These are phyloP conservation scores for Oryza nivara DNA, from an alignment of 176 grass and related monocot species.

Conservation along the genomic window DNA sequence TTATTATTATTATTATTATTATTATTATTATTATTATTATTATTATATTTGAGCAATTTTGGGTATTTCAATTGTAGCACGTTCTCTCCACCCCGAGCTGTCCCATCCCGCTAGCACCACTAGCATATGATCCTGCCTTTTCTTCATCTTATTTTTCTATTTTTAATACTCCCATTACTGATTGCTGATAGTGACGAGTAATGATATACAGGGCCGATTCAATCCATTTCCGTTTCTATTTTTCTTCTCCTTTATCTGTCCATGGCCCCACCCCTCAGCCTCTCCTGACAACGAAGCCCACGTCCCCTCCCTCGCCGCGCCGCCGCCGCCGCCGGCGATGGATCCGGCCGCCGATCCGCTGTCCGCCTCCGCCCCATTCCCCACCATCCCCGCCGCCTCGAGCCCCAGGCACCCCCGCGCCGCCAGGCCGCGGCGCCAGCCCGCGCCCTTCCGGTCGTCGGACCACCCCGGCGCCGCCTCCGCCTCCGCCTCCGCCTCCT, in stretches of 20 bases:
- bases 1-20: no score
- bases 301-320: slow-evolving; percentile 21
- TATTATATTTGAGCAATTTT: no score
- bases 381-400: slow-evolving; percentile 46
- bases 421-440: slow-evolving; percentile 37
- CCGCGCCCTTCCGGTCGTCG: slow-evolving; percentile 40
- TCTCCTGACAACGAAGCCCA: slow-evolving; percentile 28
- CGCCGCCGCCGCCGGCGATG: slow-evolving; percentile 38
- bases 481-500: background rate
- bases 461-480: slow-evolving; percentile 38
- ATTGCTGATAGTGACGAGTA: background rate
- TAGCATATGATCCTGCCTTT: no score
- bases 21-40: no score
- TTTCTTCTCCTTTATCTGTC: background rate
- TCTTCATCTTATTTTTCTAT: background rate
- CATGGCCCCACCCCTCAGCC: slow-evolving; percentile 28
- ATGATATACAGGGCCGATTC: background rate
- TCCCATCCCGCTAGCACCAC: no score
- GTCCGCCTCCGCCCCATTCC: slow-evolving; percentile 47
- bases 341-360: slow-evolving; percentile 45
- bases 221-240: slow-evolving; percentile 6
- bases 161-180: background rate
- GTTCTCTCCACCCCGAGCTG: no score
- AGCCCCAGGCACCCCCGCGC: slow-evolving; percentile 38
- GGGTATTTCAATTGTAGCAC: no score